phyloP scores from a whole-genome alignment of 768 basidiomycete genomes.

The Boletus sensibilis region DNA sequence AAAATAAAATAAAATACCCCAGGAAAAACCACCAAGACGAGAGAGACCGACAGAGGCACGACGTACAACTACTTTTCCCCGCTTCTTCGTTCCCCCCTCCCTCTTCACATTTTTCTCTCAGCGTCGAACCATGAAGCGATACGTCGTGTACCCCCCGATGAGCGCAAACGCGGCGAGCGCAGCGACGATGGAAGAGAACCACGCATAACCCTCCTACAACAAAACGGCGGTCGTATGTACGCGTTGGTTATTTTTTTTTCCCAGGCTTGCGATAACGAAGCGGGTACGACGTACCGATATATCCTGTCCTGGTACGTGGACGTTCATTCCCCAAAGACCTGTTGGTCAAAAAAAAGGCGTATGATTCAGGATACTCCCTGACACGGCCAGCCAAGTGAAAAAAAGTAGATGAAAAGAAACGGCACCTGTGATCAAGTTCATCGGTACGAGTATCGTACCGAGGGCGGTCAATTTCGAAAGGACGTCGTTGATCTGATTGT shows the following conservation, averaged over 20 bases:
- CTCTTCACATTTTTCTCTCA: background rate
- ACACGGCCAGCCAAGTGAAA: background rate
- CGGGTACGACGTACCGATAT: conserved; percentile 35
- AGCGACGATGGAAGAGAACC: conserved; percentile 88
- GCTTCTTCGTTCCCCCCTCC: background rate
- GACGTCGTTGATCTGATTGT: conserved; percentile 99
- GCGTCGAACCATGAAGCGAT: conserved; percentile 66
- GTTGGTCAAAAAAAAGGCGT: background rate
- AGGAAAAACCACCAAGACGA: too few relatives aligned
- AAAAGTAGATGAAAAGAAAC: conserved; percentile 9
- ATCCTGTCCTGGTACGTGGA: conserved; percentile 89
- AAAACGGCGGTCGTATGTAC: too few relatives aligned
- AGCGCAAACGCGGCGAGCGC: conserved; percentile 77
- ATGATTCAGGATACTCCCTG: background rate
- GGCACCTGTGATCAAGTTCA: conserved; percentile 91
- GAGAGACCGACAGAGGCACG: too few relatives aligned
- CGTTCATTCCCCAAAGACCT: conserved; percentile 99
- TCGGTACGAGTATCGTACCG: conserved; percentile 95
- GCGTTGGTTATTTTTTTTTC: too few relatives aligned
- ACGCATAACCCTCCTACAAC: conserved; percentile 51
- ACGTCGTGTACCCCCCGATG: conserved; percentile 76
- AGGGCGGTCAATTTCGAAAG: conserved; percentile 95
- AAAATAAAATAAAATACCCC: too few relatives aligned
- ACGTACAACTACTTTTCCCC: too few relatives aligned
- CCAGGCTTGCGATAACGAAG: too few relatives aligned